Base-by-base conservation (phyloP, 2,329 filamentous ascomycete genomes). In the Nannizziopsis arthrosporioides region DNA sequence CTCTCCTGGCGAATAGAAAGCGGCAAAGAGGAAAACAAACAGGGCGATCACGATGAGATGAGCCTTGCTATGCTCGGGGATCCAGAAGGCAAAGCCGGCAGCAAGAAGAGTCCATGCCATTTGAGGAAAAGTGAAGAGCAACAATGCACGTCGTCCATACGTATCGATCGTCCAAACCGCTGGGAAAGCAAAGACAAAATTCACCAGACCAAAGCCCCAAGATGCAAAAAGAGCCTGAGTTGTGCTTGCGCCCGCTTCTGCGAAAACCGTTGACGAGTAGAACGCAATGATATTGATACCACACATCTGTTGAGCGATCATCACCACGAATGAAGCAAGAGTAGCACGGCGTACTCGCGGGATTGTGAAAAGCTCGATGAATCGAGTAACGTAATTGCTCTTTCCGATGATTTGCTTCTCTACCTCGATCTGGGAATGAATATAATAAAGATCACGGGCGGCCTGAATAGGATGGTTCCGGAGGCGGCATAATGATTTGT, bases 241-340 rank as follows among this genome's bases (percentile, higher is more conserved):
- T 1, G 71, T 63, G 37, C 51, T 63, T 32, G 78, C 76, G 3
- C 80, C 80, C 1, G 81, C 75, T 1, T 81, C 62, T 5, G 48
- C 47, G 44, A 74, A 73, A 40, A 73, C 63, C 2, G 78, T 81
- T 0, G 78, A 80, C 0, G 78, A 82, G 64, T 88, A 87, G 63
- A 87, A 87, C 0, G 82, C 80, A 48, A 87, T 82, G 49, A 86
- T 83, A 60, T 85, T 85, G 63, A 84, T 73, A 66, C 75, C 76
- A 56, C 80, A 83, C 75, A 84, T 80, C 62, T 84, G 80, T 63
- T 84, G 81, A 0, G 79, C 80, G 57, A 84, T 80, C 86, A 93
- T 93, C 55, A 90, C 84, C 1, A 80, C 78, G 54, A 81, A 84
- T 0, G 85, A 83, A 5, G 85, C 86, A 27, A 84, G 72, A 2